Conservation (phyloP, 148 eudicot species). For the Limonium bicolor region DNA sequence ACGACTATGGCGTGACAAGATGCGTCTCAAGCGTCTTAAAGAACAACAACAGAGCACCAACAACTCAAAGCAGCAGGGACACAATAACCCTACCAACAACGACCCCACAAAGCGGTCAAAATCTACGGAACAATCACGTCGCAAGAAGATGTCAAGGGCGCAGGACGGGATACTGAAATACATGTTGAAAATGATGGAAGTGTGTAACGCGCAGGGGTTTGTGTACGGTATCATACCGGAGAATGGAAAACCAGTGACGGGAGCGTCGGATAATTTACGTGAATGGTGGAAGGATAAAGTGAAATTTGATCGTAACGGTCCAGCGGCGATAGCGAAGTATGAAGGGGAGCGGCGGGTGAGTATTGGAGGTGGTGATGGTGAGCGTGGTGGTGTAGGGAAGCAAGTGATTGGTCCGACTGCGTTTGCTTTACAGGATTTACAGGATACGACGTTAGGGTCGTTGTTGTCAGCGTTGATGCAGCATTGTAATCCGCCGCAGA, state of each 20-base stretch:
- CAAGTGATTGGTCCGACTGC: conserved; percentile 29
- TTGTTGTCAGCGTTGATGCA: conserved; percentile 59
- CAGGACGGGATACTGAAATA: conserved; percentile 61
- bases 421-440: conserved; percentile 44
- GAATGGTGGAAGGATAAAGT: conserved; percentile 82
- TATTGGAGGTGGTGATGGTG: conserved; percentile 19
- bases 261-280: conserved; percentile 57
- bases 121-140: conserved; percentile 46
- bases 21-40: conserved; percentile 43
- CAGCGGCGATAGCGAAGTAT: conserved; percentile 51
- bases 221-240: conserved; percentile 67
- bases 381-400: conserved; percentile 23
- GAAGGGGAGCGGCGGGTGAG: conserved; percentile 24
- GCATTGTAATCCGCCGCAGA: conserved; percentile 64
- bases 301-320: conserved; percentile 51
- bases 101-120: conserved; percentile 30
- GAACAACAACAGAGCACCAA: too few species aligned
- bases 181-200: conserved; percentile 72
- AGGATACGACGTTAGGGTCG: conserved; percentile 60
- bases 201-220: conserved; percentile 62
- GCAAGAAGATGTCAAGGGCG: conserved; percentile 65
- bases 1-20: conserved; percentile 55
- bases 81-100: too few species aligned
- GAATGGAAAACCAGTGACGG: conserved; percentile 63
- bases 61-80: too few species aligned